Percentiles rank a stretch among this genome's conserved stretches.
phyloP scores from a whole-genome alignment of 139 green algal species.

The Chlamydomonas incerta region DNA sequence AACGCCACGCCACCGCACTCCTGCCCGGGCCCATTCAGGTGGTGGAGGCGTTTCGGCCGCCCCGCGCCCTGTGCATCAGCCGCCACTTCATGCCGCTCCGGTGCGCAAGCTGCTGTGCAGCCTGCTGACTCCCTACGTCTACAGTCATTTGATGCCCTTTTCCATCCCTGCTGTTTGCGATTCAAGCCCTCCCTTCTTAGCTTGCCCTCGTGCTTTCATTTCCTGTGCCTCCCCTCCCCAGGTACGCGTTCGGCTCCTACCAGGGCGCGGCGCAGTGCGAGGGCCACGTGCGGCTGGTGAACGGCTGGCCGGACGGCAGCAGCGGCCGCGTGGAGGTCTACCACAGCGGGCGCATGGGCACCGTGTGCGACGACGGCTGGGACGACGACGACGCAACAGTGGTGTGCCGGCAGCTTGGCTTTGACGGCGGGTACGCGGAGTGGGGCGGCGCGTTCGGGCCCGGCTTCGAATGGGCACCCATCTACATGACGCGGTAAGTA shows the following conservation, averaged over 20 bases:
- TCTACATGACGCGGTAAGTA: slow-evolving; percentile 10
- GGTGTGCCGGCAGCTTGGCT: slow-evolving; percentile 41
- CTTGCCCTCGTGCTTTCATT: too few relatives aligned
- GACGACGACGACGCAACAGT: slow-evolving; percentile 33
- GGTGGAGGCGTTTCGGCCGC: slow-evolving; percentile 22
- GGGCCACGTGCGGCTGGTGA: slow-evolving; percentile 7
- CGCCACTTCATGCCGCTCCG: neutral
- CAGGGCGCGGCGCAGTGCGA: neutral
- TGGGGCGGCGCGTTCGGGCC: slow-evolving; percentile 31
- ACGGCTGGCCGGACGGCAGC: slow-evolving; percentile 29
- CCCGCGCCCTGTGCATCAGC: neutral
- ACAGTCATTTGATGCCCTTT: too few relatives aligned
- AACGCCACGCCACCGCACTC: too few relatives aligned
- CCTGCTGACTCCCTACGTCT: too few relatives aligned
- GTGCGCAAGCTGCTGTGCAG: neutral
- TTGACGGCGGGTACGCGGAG: slow-evolving; percentile 41
- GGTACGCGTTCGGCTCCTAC: slow-evolving; percentile 28
- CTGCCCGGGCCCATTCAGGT: too few relatives aligned
- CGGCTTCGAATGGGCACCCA: slow-evolving; percentile 32
- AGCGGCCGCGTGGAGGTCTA: slow-evolving; percentile 27
- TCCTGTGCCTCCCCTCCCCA: too few relatives aligned
- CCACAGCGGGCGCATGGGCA: slow-evolving; percentile 3
- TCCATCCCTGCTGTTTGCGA: too few relatives aligned
- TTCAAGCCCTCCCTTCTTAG: too few relatives aligned
- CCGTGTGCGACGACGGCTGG: slow-evolving; percentile 23